Percentiles rank a stretch among this genome's conserved stretches.
These are phyloP conservation scores for Pezicula radicicola DNA, from an alignment of 2,329 filamentous ascomycete genomes.

Conservation along the genomic window DNA sequence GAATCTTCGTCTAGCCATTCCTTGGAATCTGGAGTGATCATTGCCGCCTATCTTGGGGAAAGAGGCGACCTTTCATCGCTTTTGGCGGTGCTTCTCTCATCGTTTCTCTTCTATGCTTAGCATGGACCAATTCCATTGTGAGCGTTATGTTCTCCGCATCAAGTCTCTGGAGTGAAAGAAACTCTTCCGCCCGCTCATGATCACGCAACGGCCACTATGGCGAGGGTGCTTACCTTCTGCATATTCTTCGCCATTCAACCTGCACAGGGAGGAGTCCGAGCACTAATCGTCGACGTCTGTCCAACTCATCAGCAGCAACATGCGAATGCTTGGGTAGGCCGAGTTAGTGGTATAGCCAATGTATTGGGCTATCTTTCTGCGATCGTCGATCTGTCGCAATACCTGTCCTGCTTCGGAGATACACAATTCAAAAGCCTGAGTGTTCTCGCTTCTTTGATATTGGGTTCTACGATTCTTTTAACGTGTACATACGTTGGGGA, in stretches of 20 bases:
- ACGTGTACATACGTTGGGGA: not conserved
- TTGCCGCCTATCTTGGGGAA: conserved; percentile 31
- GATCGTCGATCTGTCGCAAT: conserved; percentile 6
- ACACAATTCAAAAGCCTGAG: conserved; percentile 15
- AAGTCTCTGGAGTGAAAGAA: not conserved
- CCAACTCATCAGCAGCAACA: conserved; percentile 24
- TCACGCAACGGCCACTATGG: conserved; percentile 1
- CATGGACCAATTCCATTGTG: conserved; percentile 43
- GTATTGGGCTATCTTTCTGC: conserved; percentile 25
- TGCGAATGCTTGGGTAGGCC: conserved; percentile 24
- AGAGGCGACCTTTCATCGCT: conserved; percentile 51
- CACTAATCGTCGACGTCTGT: conserved; percentile 26
- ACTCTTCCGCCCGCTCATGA: not conserved
- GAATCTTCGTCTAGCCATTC: conserved; percentile 48
- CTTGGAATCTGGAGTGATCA: conserved; percentile 48
- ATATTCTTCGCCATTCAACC: conserved; percentile 26
- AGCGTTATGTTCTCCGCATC: not conserved
- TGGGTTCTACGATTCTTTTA: not conserved
- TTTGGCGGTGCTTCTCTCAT: conserved; percentile 43
- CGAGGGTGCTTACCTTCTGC: conserved; percentile 16
- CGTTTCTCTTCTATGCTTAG: conserved; percentile 42
- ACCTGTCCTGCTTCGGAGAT: not conserved
- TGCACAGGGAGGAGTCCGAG: conserved; percentile 24
- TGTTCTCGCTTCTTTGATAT: conserved; percentile 5
- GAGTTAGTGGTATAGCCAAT: conserved; percentile 24